Conservation (phyloP, 2,329 filamentous ascomycete species). For the Arthroderma sp. region DNA sequence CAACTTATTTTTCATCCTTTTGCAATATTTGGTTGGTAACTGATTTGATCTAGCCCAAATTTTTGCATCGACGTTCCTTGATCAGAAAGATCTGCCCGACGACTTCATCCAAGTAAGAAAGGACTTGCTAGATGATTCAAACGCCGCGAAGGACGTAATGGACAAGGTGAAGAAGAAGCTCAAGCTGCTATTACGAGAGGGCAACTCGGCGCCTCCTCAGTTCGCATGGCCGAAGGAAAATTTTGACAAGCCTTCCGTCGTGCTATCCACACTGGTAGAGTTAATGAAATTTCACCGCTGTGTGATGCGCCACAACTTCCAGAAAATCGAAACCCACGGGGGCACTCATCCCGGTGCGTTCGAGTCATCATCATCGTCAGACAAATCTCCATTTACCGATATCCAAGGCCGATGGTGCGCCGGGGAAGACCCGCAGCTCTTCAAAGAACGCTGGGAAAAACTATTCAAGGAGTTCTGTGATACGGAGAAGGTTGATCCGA, state of each 20-base stretch:
- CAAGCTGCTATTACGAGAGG: conserved; percentile 79
- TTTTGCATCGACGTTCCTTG: conserved; percentile 79
- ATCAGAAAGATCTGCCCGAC: conserved; percentile 69
- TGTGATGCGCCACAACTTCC: conserved; percentile 91
- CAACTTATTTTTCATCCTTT: neutral
- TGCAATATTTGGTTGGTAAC: neutral
- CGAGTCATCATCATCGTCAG: conserved; percentile 15
- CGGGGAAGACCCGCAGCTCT: conserved; percentile 85
- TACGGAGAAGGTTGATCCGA: conserved; percentile 93
- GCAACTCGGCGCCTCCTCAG: conserved; percentile 83
- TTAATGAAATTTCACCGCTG: conserved; percentile 94
- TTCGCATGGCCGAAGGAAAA: conserved; percentile 94
- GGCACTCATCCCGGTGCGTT: conserved; percentile 12
- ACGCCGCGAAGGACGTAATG: conserved; percentile 97
- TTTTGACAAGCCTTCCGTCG: conserved; percentile 85
- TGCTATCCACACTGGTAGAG: conserved; percentile 82
- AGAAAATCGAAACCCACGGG: conserved; percentile 50
- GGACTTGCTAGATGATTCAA: conserved; percentile 90
- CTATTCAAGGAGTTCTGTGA: conserved; percentile 94
- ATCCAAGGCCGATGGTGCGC: conserved; percentile 94
- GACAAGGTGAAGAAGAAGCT: conserved; percentile 99
- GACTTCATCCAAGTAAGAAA: conserved; percentile 87
- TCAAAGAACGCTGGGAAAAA: conserved; percentile 97
- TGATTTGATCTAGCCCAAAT: conserved; percentile 57
- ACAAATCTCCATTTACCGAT: conserved; percentile 46